These are phyloP conservation scores for Limnanthes douglasii DNA, from an alignment of 345 rosid genomes.

Conservation along the genomic window DNA sequence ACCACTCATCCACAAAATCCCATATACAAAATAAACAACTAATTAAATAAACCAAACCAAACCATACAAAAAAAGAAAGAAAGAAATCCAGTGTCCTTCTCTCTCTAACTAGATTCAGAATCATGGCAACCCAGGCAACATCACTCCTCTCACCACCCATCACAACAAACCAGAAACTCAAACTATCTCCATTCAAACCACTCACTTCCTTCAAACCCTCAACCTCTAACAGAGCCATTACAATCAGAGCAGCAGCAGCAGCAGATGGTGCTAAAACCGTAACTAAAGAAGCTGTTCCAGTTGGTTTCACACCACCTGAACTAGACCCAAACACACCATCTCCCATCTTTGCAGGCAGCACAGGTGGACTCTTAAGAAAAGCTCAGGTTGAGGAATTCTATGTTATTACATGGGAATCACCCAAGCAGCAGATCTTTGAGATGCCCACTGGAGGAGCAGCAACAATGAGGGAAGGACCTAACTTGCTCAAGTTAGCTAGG, in stretches of 20 bases:
- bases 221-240: conserved; percentile 22
- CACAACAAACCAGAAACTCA: conserved; percentile 25
- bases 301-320: conserved; percentile 74
- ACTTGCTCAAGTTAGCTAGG: conserved; percentile 82
- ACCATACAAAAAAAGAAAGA: background rate
- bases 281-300: conserved; percentile 39
- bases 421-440: conserved; percentile 86
- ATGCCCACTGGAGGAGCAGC: conserved; percentile 97
- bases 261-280: conserved; percentile 15
- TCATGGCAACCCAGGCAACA: conserved; percentile 68
- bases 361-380: conserved; percentile 63
- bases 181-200: conserved; percentile 22
- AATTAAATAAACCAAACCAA: background rate
- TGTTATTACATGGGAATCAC: conserved; percentile 91
- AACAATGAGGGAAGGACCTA: conserved; percentile 91
- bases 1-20: too few species aligned
- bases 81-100: conserved; percentile 6
- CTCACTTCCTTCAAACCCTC: conserved; percentile 19
- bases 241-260: conserved; percentile 19
- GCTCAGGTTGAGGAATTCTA: conserved; percentile 92
- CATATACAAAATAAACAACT: background rate
- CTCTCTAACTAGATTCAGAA: background rate
- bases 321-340: conserved; percentile 83
- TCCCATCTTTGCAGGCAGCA: conserved; percentile 85
- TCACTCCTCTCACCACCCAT: conserved; percentile 42